These are phyloP conservation scores for Quercus ilex DNA, from an alignment of 306 rosid genomes.

Conservation along the genomic window DNA sequence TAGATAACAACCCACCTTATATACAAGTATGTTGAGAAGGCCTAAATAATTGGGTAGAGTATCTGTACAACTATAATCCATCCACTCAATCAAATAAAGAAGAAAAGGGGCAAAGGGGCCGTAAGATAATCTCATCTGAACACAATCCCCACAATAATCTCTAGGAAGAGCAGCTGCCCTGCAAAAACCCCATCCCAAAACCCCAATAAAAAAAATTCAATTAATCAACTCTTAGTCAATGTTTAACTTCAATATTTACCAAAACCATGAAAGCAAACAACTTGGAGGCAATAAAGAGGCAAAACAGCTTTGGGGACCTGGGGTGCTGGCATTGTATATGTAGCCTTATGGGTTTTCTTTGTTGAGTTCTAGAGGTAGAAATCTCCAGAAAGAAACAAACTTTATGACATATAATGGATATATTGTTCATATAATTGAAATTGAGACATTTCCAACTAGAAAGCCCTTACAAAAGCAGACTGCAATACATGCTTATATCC, in stretches of 20 bases:
- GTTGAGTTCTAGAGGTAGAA: not conserved
- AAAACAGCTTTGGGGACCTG: not conserved
- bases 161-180: conserved; percentile 61
- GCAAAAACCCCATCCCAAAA: conserved; percentile 21
- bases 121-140: conserved; percentile 68
- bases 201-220: conserved; percentile 8
- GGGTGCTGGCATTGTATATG: not conserved
- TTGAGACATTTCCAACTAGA: not conserved
- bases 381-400: not conserved
- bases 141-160: conserved; percentile 53
- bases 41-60: conserved; percentile 62
- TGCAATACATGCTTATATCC: not conserved
- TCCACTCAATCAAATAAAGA: conserved; percentile 67
- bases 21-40: conserved; percentile 52
- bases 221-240: conserved; percentile 9
- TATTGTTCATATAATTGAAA: not conserved
- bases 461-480: not conserved
- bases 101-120: conserved; percentile 72
- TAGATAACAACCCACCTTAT: conserved; percentile 39
- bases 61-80: conserved; percentile 65
- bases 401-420: not conserved
- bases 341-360: not conserved
- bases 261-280: not conserved
- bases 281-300: not conserved
- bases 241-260: not conserved